These are phyloP conservation scores for Ceratobasidium sp. DNA, from an alignment of 1,284 basidiomycete species.

Conservation along the genomic window DNA sequence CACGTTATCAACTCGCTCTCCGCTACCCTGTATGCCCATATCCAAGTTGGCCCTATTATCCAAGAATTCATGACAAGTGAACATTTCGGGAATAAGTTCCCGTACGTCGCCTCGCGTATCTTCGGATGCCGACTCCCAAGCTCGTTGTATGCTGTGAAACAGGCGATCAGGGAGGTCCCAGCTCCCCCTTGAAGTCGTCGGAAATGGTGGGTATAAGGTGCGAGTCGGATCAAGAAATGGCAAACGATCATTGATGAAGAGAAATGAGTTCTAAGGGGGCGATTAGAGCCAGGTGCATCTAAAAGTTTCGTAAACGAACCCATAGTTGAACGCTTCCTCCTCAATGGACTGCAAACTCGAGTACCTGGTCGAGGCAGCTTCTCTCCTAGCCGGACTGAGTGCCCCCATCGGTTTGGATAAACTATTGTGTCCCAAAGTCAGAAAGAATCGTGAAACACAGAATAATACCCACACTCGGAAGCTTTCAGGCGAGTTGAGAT, in stretches of 20 bases:
- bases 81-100: conserved; percentile 95
- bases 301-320: conserved; percentile 38
- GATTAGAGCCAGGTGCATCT: conserved; percentile 41
- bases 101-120: conserved; percentile 92
- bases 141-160: conserved; percentile 80
- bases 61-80: conserved; percentile 75
- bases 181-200: conserved; percentile 90
- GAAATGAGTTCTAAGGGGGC: conserved; percentile 77
- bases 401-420: conserved; percentile 92
- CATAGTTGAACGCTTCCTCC: conserved; percentile 90
- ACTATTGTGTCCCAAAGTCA: conserved; percentile 49
- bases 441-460: background rate
- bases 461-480: conserved; percentile 75
- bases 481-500: conserved; percentile 67
- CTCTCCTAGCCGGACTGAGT: conserved; percentile 72
- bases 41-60: conserved; percentile 77
- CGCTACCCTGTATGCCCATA: conserved; percentile 81
- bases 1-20: conserved; percentile 86
- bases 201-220: conserved; percentile 93
- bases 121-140: conserved; percentile 85
- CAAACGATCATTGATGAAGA: conserved; percentile 97
- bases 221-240: conserved; percentile 89
- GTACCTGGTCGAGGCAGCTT: conserved; percentile 79
- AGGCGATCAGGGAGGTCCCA: conserved; percentile 96
- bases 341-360: conserved; percentile 77